phyloP scores from a whole-genome alignment of 1,284 basidiomycete genomes.

The Sanguinoderma infundibulare region DNA sequence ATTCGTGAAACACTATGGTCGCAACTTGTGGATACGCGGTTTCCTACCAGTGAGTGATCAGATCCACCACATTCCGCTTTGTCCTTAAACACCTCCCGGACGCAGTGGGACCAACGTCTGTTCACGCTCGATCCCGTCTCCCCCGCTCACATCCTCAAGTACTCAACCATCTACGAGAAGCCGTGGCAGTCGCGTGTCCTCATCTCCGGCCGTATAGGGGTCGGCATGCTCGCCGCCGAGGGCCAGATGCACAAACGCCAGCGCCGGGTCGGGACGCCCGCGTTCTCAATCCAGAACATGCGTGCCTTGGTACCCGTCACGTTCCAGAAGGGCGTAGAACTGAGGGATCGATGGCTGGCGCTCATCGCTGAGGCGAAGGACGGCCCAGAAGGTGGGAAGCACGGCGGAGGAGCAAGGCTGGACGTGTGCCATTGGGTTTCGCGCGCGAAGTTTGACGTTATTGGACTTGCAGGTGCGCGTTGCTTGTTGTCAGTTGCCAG shows the following conservation, averaged over 20 bases:
- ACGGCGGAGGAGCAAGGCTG: slow-evolving; percentile 40
- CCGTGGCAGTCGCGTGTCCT: slow-evolving; percentile 77
- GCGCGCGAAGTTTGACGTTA: slow-evolving; percentile 81
- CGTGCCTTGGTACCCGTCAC: slow-evolving; percentile 71
- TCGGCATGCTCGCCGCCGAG: slow-evolving; percentile 79
- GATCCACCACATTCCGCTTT: background rate
- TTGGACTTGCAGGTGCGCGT: slow-evolving; percentile 70
- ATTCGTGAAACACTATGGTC: slow-evolving; percentile 47
- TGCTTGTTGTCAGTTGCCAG: background rate
- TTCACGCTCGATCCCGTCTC: slow-evolving; percentile 78
- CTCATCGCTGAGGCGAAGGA: no score
- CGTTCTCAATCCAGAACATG: slow-evolving; percentile 78
- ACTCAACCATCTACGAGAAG: slow-evolving; percentile 74
- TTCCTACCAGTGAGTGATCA: slow-evolving; percentile 58
- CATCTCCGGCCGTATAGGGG: slow-evolving; percentile 76
- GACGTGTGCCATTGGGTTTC: slow-evolving; percentile 79
- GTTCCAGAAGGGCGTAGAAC: slow-evolving; percentile 72
- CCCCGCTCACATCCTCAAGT: slow-evolving; percentile 69
- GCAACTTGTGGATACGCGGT: slow-evolving; percentile 62
- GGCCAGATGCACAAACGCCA: slow-evolving; percentile 76
- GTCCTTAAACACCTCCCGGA: slow-evolving; percentile 6
- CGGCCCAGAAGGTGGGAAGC: no score
- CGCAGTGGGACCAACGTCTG: slow-evolving; percentile 76
- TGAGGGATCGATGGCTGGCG: no score
- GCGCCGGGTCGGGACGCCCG: slow-evolving; percentile 74